Percentiles rank a stretch among this genome's conserved stretches.
Conservation (phyloP, 2,329 filamentous ascomycete species). For the Fusarium liriodendri region DNA sequence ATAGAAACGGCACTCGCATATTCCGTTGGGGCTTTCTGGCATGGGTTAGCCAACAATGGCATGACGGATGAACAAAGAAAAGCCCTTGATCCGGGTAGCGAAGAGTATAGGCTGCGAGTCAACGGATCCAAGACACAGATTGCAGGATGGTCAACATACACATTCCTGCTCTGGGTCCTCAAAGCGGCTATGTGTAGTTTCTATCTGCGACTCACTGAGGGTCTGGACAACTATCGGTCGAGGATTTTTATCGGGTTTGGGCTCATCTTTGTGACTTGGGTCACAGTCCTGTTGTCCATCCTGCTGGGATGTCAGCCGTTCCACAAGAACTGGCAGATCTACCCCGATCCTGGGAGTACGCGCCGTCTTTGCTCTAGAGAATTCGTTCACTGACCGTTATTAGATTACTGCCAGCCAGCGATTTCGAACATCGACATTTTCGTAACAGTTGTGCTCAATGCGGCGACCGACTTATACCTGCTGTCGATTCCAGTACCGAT, state of each 20-base stretch:
- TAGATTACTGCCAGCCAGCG: conserved; percentile 58
- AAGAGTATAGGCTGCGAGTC: conserved; percentile 53
- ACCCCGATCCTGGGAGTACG: conserved; percentile 66
- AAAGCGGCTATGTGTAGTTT: conserved; percentile 66
- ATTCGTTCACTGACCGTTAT: conserved; percentile 35
- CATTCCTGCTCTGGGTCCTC: conserved; percentile 60
- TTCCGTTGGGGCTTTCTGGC: conserved; percentile 55
- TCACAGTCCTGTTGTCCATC: conserved; percentile 59
- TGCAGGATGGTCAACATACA: conserved; percentile 63
- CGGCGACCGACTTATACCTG: conserved; percentile 65
- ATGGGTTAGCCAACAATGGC: conserved; percentile 63
- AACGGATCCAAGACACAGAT: conserved; percentile 65
- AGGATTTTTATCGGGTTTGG: conserved; percentile 59
- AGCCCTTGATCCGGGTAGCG: conserved; percentile 52
- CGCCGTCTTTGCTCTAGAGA: conserved; percentile 9
- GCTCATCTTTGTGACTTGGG: conserved; percentile 58
- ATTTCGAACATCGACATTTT: conserved; percentile 61
- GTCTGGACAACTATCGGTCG: conserved; percentile 13
- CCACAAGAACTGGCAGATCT: conserved; percentile 66
- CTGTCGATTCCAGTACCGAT: conserved; percentile 66
- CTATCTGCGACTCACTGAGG: conserved; percentile 60
- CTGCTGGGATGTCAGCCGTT: conserved; percentile 64
- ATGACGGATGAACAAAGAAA: conserved; percentile 63
- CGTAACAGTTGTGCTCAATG: conserved; percentile 60
- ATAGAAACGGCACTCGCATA: conserved; percentile 62